Evolutionary conservation across 495 filamentous ascomycete species (phyloP).

Genomic region (Xylaria sp.): DNA sequence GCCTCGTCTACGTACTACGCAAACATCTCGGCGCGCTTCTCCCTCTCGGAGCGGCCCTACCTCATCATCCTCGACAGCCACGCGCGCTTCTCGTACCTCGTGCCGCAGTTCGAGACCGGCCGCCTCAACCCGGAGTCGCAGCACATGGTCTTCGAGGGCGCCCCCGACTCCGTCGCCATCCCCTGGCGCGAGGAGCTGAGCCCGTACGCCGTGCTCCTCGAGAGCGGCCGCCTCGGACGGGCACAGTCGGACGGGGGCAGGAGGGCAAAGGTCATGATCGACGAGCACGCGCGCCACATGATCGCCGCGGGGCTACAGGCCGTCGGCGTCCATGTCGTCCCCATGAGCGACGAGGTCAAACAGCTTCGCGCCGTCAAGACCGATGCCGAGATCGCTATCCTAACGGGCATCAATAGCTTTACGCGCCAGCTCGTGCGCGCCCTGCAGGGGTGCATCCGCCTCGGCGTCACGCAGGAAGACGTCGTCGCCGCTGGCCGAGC

Average conservation of each 20-base stretch:
- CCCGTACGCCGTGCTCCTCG: slow-evolving; percentile 35
- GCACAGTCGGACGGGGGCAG: neutral
- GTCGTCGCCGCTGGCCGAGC: slow-evolving; percentile 27
- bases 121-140: slow-evolving; percentile 32
- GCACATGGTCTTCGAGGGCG: slow-evolving; percentile 36
- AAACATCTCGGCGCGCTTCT: slow-evolving; percentile 38
- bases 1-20: slow-evolving; percentile 38
- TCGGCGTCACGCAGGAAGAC: slow-evolving; percentile 37
- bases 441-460: slow-evolving; percentile 36
- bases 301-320: slow-evolving; percentile 36
- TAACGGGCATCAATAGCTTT: slow-evolving; percentile 37
- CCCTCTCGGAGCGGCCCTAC: slow-evolving; percentile 40
- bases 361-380: slow-evolving; percentile 38
- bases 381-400: slow-evolving; percentile 32
- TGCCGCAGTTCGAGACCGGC: slow-evolving; percentile 38
- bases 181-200: slow-evolving; percentile 35
- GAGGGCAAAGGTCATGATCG: slow-evolving; percentile 36
- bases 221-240: neutral
- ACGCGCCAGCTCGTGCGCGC: slow-evolving; percentile 34
- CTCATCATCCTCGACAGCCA: slow-evolving; percentile 33
- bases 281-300: slow-evolving; percentile 40
- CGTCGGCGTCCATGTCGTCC: slow-evolving; percentile 33
- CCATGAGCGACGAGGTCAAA: slow-evolving; percentile 31
- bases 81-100: slow-evolving; percentile 36
- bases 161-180: slow-evolving; percentile 27